Base-by-base conservation (phyloP, 331 rosid species). In the Malus hybrid region DNA sequence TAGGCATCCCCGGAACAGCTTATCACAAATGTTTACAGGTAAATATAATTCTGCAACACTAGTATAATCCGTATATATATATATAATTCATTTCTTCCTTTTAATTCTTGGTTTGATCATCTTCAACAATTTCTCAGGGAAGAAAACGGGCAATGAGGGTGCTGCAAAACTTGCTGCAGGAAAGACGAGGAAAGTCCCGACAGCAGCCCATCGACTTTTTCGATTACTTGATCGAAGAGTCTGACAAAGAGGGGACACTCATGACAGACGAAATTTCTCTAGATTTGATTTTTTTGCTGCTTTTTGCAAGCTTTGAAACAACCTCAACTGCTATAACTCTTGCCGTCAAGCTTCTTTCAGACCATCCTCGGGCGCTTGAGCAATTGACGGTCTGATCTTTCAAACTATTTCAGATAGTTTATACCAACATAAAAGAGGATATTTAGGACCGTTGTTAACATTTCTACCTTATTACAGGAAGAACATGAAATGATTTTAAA, bases 1-100 rank as follows among this genome's bases (percentile, higher is more conserved):
- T 94, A 48, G 68, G 89, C 76, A 56, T 94, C 82, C 97, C 97
- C 19, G 99, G 99, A 77, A 92, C 99, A 65, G 97, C 97, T 74
- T 92, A 86, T 80, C 84, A 90, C 82, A 90, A 86, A 90, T 94
- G 97, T 75, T 83, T 94, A 60, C 89, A 87, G 87, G 99, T 89
- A 84, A 83, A 26, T 70, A 39, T 71, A 33, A 60, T 50, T 55
- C 20, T 33, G 13, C 33, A 53, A 18, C 60, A 19, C 10, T 53
- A 6, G 10, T 52, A 16, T 16, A 6, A 15, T 44, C 4, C 44
- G 12, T 39, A 39, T 36, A 24, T 24, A 24, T 24, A 24, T 24
- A 24, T 24, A 24, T 24, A 9, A 39, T 39, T 39, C 44, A 3
- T 39, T 39, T 39, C 4, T 39, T 39, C 13, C 46, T 10, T 39